A percentile compares a stretch with the other conserved stretches of the same genome.
Evolutionary conservation across 371 early-diverging fungal genomes (phyloP).

Genomic region (Basidiobolus heterosporus): DNA sequence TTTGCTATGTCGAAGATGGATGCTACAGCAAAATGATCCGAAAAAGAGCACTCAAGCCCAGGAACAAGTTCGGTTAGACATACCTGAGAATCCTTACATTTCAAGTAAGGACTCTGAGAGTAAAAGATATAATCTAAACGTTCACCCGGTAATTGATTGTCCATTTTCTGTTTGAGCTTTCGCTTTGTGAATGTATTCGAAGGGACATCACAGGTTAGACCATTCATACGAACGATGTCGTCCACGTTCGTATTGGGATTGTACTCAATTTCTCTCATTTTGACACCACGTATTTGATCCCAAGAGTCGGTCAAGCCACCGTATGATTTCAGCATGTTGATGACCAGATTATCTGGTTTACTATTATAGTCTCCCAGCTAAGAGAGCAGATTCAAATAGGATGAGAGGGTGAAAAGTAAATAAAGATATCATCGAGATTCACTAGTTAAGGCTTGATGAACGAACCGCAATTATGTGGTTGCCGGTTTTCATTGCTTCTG

Average conservation of each 20-base stretch:
- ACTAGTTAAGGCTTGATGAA: too few relatives aligned
- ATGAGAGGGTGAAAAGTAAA: neutral
- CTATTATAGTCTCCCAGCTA: constrained; percentile 43
- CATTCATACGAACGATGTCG: constrained; percentile 19
- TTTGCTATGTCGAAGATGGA: constrained; percentile 18
- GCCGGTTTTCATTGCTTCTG: constrained; percentile 23
- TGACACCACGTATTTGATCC: constrained; percentile 17
- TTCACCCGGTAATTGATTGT: constrained; percentile 15
- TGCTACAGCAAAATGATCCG: constrained; percentile 39
- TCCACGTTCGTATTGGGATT: constrained; percentile 1
- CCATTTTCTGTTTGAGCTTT: constrained; percentile 7
- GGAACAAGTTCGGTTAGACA: constrained; percentile 23
- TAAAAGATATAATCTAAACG: constrained; percentile 42
- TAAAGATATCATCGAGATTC: too few relatives aligned
- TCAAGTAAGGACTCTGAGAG: constrained; percentile 16
- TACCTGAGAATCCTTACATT: constrained; percentile 20
- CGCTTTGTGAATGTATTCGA: constrained; percentile 27
- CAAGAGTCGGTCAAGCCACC: constrained; percentile 37
- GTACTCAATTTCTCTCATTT: constrained; percentile 5
- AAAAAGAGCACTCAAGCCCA: constrained; percentile 11
- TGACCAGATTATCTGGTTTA: constrained; percentile 23
- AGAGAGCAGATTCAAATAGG: neutral
- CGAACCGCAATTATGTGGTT: constrained; percentile 35
- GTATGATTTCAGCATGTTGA: constrained; percentile 22
- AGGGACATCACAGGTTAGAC: constrained; percentile 38